These are phyloP conservation scores for Syzygium jambos DNA, from an alignment of 345 rosid species.

Conservation along the genomic window DNA sequence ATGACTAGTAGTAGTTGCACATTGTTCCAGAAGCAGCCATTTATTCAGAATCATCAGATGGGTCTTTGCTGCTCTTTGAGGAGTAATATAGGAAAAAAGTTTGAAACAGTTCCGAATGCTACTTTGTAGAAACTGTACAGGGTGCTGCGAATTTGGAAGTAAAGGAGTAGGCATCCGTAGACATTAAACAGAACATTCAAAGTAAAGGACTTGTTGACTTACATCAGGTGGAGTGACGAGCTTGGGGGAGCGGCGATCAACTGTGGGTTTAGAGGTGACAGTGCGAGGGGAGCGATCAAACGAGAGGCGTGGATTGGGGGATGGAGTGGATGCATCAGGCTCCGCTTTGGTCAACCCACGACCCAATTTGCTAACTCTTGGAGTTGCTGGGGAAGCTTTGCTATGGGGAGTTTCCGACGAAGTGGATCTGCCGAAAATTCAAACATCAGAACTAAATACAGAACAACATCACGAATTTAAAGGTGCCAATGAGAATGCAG, in stretches of 20 bases:
- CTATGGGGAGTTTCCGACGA: constrained; percentile 57
- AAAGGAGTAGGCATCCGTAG: neutral
- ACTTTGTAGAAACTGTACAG: neutral
- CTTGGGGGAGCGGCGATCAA: constrained; percentile 64
- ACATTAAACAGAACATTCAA: neutral
- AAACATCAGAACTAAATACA: neutral
- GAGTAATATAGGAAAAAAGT: neutral
- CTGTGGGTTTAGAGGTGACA: constrained; percentile 46
- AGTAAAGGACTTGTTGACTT: constrained; percentile 12
- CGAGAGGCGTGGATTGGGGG: constrained; percentile 53
- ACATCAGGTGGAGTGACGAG: constrained; percentile 65
- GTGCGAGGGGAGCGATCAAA: constrained; percentile 67
- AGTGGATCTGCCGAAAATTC: constrained; percentile 48
- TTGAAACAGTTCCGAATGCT: neutral
- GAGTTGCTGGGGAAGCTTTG: constrained; percentile 62
- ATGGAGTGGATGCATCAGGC: constrained; percentile 46
- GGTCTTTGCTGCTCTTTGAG: neutral
- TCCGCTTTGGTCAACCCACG: constrained; percentile 54
- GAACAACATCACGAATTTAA: neutral
- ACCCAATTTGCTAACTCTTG: constrained; percentile 48
- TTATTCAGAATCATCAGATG: neutral
- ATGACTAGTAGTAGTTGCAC: neutral
- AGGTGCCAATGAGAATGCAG: neutral
- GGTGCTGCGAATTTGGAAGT: neutral
- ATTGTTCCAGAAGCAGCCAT: neutral